Base-by-base conservation (phyloP, 1,284 basidiomycete species). In the Fistulinella cinereoalba region DNA sequence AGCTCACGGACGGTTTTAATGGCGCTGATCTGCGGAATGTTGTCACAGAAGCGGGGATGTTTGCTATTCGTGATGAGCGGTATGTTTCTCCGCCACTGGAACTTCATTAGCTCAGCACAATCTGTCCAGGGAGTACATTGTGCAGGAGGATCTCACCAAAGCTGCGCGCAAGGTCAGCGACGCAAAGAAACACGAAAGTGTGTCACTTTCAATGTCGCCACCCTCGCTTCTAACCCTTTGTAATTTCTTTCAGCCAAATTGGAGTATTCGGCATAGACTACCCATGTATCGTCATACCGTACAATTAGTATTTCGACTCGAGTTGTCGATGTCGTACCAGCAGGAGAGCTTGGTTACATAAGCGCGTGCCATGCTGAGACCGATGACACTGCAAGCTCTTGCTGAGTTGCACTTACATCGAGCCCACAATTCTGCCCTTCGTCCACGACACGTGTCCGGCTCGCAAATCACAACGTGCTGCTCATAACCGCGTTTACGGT, bases 31-130 rank as follows among this genome's bases (percentile, higher is more conserved):
- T 99, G 65, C 81, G 96, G 44, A 99, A 99, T 67, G 92, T 99
- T 12, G 86, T 96, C 44, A 99, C 97, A 6, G 97, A 99, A 71
- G 93, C 96, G 8, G 96, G 97, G 43, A 97, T 99, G 94, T 98
- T 98, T 68, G 97, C 97, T 12, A 98, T 99, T 61, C 79, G 97
- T 42, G 95, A 97, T 53, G 95, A 97, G 58, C 79, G 90, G 86
- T 86, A 51, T 49, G 77, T 15, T 37, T 32, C 43, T 37, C n/a
- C 16, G 15, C 0, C 21, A 23, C 13, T 3, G 21, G 8, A 4
- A 15, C 6, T 42, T 41, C 28, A 34, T 27, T 40, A 40, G 6
- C 25, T 48, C 22, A 51, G 23, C 24, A 13, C 11, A 28, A 43
- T 15, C 23, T 11, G 36, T 15, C 28, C 58, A 90, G 94, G 50